Evolutionary conservation across 140 eudicot genomes (phyloP).

Genomic region (Ambrosia hybrid): DNA sequence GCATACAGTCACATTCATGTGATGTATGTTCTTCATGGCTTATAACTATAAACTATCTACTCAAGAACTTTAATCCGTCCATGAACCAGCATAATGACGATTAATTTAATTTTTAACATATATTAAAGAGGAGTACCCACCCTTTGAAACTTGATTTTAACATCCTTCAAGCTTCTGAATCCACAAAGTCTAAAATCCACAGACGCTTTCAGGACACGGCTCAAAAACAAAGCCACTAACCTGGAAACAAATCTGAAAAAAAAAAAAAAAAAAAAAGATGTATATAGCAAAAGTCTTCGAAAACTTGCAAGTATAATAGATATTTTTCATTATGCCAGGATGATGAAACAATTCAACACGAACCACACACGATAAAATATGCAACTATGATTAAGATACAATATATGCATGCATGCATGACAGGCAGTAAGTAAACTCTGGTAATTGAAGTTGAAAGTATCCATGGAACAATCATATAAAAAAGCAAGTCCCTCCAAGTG

Average conservation of each 20-base stretch:
- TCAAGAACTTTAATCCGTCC: slow-evolving; percentile 8
- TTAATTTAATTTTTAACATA: too few species aligned
- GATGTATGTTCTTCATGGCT: too few species aligned
- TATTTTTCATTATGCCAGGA: too few species aligned
- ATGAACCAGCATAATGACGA: neutral
- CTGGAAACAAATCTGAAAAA: slow-evolving; percentile 68
- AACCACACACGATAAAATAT: too few species aligned
- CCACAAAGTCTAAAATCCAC: slow-evolving; percentile 79
- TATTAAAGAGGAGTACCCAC: slow-evolving; percentile 50
- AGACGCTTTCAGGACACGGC: slow-evolving; percentile 82
- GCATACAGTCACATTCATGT: too few species aligned
- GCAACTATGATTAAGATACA: too few species aligned
- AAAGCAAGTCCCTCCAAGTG: too few species aligned
- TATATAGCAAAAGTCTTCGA: neutral
- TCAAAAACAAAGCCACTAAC: slow-evolving; percentile 62
- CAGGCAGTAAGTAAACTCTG: neutral
- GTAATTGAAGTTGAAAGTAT: slow-evolving; percentile 1
- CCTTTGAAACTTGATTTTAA: slow-evolving; percentile 73
- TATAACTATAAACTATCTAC: neutral
- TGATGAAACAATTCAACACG: too few species aligned
- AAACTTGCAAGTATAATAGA: neutral
- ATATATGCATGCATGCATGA: too few species aligned
- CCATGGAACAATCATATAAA: neutral
- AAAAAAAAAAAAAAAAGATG: neutral
- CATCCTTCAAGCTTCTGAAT: slow-evolving; percentile 85